Conservation (phyloP, 805 yeast species). For the Candida maltosa region DNA sequence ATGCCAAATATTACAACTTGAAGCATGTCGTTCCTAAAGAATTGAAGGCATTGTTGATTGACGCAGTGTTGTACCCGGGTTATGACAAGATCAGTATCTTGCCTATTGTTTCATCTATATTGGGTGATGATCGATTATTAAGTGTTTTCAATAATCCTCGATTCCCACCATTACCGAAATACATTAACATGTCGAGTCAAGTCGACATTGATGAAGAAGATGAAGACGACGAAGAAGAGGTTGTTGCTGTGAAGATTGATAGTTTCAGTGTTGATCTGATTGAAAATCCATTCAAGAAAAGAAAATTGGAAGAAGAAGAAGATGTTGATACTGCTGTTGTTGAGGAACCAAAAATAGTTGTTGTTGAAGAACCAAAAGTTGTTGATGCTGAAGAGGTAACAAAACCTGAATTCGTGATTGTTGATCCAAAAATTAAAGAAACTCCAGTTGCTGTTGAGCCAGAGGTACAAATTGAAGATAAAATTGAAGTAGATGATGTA, state of each 20-base stretch:
- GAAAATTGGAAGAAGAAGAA: slow-evolving; percentile 9
- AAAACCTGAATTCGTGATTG: background rate
- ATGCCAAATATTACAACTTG: slow-evolving; percentile 19
- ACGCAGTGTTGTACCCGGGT: slow-evolving; percentile 69
- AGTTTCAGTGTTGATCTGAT: too few species aligned
- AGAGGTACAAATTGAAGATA: slow-evolving; percentile 7
- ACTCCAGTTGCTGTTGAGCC: background rate
- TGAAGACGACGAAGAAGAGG: slow-evolving; percentile 32
- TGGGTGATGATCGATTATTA: slow-evolving; percentile 48
- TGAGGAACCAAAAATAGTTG: background rate
- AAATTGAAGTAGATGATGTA: slow-evolving; percentile 5
- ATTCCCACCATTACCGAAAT: slow-evolving; percentile 52
- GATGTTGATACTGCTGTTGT: background rate
- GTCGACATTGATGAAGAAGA: slow-evolving; percentile 39
- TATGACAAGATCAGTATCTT: slow-evolving; percentile 59
- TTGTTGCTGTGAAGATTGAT: too few species aligned
- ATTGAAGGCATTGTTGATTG: slow-evolving; percentile 39
- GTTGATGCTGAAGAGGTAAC: slow-evolving; percentile 5
- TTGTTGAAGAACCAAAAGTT: slow-evolving; percentile 5
- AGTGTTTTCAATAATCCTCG: slow-evolving; percentile 72
- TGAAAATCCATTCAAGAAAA: slow-evolving; percentile 28
- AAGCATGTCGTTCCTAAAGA: slow-evolving; percentile 26
- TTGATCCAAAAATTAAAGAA: background rate
- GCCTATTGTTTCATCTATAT: slow-evolving; percentile 61
- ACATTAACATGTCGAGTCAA: slow-evolving; percentile 11